Percentiles rank a stretch among this genome's conserved stretches.
These are phyloP conservation scores for Globisporangium irregulare DNA, from an alignment of 352 stramenopile genomes.

Conservation along the genomic window DNA sequence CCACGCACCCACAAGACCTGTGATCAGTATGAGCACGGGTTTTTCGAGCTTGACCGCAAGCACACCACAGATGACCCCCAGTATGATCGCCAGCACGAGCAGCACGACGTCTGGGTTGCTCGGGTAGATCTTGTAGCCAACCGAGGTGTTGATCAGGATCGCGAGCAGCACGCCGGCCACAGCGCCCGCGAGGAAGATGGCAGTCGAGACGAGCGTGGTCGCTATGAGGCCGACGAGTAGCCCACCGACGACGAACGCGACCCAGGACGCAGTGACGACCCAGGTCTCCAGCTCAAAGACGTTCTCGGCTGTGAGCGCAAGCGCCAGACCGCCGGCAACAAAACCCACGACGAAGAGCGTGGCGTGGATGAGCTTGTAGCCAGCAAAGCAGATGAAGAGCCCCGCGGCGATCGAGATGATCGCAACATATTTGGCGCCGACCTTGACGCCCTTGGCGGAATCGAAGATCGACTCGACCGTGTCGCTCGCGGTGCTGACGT, in stretches of 20 bases:
- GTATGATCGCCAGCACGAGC: conserved; percentile 38
- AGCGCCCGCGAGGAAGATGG: conserved; percentile 55
- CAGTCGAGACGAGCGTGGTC: conserved; percentile 39
- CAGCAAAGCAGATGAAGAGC: conserved; percentile 39
- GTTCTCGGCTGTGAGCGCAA: conserved; percentile 39
- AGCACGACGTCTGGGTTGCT: conserved; percentile 43
- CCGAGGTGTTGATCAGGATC: conserved; percentile 46
- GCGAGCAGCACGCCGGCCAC: conserved; percentile 47
- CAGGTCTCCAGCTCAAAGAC: conserved; percentile 44
- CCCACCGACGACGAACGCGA: conserved; percentile 52
- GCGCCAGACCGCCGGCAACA: conserved; percentile 35
- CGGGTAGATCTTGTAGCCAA: conserved; percentile 54
- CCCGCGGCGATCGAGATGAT: conserved; percentile 36
- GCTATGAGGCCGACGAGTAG: conserved; percentile 44
- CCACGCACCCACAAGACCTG: conserved; percentile 43
- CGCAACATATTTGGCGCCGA: conserved; percentile 35
- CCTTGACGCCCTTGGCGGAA: conserved; percentile 35
- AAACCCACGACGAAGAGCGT: conserved; percentile 64
- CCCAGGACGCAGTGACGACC: conserved; percentile 54
- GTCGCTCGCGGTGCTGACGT: conserved; percentile 18
- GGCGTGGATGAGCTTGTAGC: conserved; percentile 59
- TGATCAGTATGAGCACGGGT: conserved; percentile 46
- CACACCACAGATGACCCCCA: conserved; percentile 38
- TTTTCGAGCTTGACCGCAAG: conserved; percentile 51
- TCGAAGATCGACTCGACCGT: conserved; percentile 37